A percentile compares a stretch with the other conserved stretches of the same genome.
phyloP scores from a whole-genome alignment of 768 basidiomycete genomes.

The Tricholoma terreum region DNA sequence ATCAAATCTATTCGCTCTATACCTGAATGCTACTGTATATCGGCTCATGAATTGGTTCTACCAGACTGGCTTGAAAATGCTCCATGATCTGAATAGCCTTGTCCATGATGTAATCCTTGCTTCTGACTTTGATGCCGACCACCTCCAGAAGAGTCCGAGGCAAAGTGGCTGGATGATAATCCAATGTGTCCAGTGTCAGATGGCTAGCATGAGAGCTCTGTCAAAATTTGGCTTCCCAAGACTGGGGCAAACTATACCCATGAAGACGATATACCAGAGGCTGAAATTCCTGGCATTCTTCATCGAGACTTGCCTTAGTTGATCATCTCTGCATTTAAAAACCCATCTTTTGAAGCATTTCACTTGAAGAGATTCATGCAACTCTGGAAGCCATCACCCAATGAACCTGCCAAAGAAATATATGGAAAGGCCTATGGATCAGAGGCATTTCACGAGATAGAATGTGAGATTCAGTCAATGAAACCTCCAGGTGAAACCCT shows the following conservation, averaged over 20 bases:
- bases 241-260: too few species aligned
- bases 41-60: constrained; percentile 4
- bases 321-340: not conserved
- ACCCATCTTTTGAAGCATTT: not conserved
- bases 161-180: too few species aligned
- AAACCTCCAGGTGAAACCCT: not conserved
- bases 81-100: not conserved
- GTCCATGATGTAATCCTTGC: not conserved
- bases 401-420: too few species aligned
- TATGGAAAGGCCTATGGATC: not conserved
- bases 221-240: too few species aligned
- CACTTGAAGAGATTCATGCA: not conserved
- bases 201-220: too few species aligned
- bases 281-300: not conserved
- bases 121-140: not conserved
- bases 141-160: not conserved
- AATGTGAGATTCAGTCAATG: not conserved
- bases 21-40: constrained; percentile 2
- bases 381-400: not conserved
- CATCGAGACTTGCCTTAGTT: not conserved
- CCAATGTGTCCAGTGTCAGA: too few species aligned
- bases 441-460: not conserved
- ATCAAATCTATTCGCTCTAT: not conserved
- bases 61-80: not conserved
- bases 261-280: not conserved